phyloP scores from a whole-genome alignment of 352 stramenopile genomes.

The Globisporangium iwayamae region DNA sequence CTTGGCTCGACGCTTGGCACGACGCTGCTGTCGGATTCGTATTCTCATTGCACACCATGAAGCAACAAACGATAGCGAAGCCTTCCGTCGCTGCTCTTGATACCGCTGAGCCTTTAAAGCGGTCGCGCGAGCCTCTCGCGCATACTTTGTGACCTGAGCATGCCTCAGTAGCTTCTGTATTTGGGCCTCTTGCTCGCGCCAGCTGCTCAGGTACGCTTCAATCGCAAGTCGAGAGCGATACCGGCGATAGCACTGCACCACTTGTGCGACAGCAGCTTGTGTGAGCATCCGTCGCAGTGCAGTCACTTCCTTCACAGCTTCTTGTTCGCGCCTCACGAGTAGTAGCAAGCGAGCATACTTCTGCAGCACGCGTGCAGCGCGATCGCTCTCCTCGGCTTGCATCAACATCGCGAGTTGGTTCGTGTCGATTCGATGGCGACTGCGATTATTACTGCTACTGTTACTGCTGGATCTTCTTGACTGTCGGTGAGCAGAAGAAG shows the following conservation, averaged over 20 bases:
- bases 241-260: conserved; percentile 3
- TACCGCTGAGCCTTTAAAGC: background rate
- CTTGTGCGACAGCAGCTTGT: background rate
- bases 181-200: conserved; percentile 12
- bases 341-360: conserved; percentile 24
- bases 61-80: background rate
- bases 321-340: conserved; percentile 20
- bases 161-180: conserved; percentile 13
- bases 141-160: background rate
- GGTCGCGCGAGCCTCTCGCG: background rate
- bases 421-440: no score
- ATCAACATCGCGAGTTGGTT: background rate
- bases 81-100: background rate
- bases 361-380: conserved; percentile 22
- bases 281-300: conserved; percentile 12
- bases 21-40: background rate
- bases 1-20: background rate
- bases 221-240: conserved; percentile 19
- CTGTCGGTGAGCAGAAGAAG: background rate
- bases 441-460: background rate
- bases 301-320: conserved; percentile 7
- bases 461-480: background rate
- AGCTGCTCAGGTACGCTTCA: conserved; percentile 14
- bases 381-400: conserved; percentile 10
- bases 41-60: background rate